Percentiles rank a stretch among this genome's conserved stretches.
phyloP scores from a whole-genome alignment of 306 rosid species.

The Clitoria ternatea region DNA sequence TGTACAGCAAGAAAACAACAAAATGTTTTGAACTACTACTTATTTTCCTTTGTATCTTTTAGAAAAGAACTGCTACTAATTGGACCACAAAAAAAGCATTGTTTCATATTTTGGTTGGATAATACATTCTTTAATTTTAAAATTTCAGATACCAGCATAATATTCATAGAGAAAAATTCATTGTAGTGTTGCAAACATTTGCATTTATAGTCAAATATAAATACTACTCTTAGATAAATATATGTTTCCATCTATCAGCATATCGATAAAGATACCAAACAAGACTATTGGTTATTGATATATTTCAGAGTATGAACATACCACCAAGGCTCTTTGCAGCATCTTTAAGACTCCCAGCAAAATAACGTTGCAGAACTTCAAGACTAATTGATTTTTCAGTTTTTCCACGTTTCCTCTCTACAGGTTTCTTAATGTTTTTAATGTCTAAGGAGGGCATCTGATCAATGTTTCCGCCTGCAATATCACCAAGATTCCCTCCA shows the following conservation, averaged over 20 bases:
- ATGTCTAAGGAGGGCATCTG: constrained; percentile 34
- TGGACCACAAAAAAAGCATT: background rate
- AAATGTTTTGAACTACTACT: constrained; percentile 3
- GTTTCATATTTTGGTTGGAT: background rate
- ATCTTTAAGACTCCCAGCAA: constrained; percentile 96
- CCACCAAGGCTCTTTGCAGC: constrained; percentile 99
- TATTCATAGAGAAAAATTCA: constrained; percentile 14
- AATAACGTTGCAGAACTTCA: constrained; percentile 82
- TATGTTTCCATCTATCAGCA: constrained; percentile 1
- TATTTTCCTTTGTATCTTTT: background rate
- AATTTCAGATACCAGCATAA: background rate
- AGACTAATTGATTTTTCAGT: constrained; percentile 92
- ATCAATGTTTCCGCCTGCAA: constrained; percentile 33
- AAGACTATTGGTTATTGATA: background rate
- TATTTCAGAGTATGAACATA: constrained; percentile 30
- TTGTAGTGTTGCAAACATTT: background rate
- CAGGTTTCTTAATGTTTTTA: constrained; percentile 53
- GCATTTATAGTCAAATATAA: background rate
- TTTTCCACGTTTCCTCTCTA: constrained; percentile 84
- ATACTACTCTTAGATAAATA: background rate
- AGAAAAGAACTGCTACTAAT: background rate
- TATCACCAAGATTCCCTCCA: constrained; percentile 29
- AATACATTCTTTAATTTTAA: background rate
- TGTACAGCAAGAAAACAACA: constrained; percentile 40
- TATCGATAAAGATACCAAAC: background rate